These are phyloP conservation scores for Gryganskiella cystojenkinii DNA, from an alignment of 192 early-diverging fungal species.

Conservation along the genomic window DNA sequence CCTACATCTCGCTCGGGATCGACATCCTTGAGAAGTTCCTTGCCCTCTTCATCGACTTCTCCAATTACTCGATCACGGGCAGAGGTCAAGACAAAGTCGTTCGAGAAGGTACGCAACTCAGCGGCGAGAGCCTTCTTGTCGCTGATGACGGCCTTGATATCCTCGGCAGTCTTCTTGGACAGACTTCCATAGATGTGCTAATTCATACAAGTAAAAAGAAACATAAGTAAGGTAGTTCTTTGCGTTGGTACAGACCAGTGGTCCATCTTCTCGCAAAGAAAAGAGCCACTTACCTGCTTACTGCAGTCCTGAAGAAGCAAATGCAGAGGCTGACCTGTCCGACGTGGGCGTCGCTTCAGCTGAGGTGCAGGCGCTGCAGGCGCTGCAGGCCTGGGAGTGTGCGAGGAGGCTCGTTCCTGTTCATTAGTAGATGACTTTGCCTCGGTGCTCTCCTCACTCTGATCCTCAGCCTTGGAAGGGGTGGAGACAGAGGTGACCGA, in stretches of 20 bases:
- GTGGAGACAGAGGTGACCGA: constrained; percentile 1
- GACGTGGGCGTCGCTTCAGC: constrained; percentile 35
- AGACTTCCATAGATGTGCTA: constrained; percentile 58
- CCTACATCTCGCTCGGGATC: constrained; percentile 54
- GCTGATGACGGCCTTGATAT: constrained; percentile 51
- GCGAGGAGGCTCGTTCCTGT: constrained; percentile 17
- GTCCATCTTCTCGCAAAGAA: too few species aligned
- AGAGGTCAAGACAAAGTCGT: constrained; percentile 53
- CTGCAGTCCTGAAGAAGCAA: constrained; percentile 50
- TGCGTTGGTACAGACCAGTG: too few species aligned
- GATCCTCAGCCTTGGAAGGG: constrained; percentile 7
- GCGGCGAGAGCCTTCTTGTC: constrained; percentile 53
- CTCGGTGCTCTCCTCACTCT: too few species aligned
- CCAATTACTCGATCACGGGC: constrained; percentile 52
- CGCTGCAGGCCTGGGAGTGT: constrained; percentile 4
- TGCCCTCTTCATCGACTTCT: constrained; percentile 58
- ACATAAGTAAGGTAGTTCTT: too few species aligned
- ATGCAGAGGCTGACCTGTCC: constrained; percentile 51
- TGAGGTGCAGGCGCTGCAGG: constrained; percentile 14
- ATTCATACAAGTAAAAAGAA: neutral
- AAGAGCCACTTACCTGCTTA: constrained; percentile 41
- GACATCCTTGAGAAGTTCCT: constrained; percentile 53
- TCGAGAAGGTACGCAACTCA: constrained; percentile 56
- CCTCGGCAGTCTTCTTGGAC: constrained; percentile 56
- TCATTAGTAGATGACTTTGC: constrained; percentile 17